Evolutionary conservation across 495 filamentous ascomycete species (phyloP).

Genomic region (Cryomyces minteri): DNA sequence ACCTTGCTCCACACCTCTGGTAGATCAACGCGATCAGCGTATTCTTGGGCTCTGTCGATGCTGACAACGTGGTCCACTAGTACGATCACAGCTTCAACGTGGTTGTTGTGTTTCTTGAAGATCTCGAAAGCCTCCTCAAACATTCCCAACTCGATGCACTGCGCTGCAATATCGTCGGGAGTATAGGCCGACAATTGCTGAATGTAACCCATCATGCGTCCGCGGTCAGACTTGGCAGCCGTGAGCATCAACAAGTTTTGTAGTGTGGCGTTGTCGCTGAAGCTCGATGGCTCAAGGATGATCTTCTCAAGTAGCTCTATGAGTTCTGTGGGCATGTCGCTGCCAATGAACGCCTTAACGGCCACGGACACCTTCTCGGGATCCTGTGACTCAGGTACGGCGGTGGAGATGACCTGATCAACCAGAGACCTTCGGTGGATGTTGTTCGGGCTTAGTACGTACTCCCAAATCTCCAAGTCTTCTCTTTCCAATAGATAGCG

Average conservation of each 20-base stretch:
- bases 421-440: conserved; percentile 80
- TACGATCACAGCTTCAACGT: conserved; percentile 71
- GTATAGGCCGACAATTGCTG: conserved; percentile 77
- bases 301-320: conserved; percentile 99
- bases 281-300: conserved; percentile 87
- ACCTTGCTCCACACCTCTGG: conserved; percentile 99
- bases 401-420: conserved; percentile 92
- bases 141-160: conserved; percentile 87
- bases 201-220: conserved; percentile 92
- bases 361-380: conserved; percentile 92
- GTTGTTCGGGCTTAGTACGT: conserved; percentile 90
- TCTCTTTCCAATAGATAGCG: conserved; percentile 85
- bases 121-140: conserved; percentile 97
- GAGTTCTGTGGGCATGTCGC: conserved; percentile 80
- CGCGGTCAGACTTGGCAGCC: conserved; percentile 90
- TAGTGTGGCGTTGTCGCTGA: conserved; percentile 90
- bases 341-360: conserved; percentile 77
- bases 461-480: conserved; percentile 82
- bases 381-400: conserved; percentile 84
- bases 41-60: conserved; percentile 94
- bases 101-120: conserved; percentile 91
- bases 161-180: conserved; percentile 76
- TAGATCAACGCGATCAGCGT: conserved; percentile 86
- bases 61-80: conserved; percentile 95
- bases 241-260: conserved; percentile 97